Evolutionary conservation across 371 early-diverging fungal species (phyloP), one percentile per base, ranked within the genome.

Genomic region (Mortierella polycephala): DNA sequence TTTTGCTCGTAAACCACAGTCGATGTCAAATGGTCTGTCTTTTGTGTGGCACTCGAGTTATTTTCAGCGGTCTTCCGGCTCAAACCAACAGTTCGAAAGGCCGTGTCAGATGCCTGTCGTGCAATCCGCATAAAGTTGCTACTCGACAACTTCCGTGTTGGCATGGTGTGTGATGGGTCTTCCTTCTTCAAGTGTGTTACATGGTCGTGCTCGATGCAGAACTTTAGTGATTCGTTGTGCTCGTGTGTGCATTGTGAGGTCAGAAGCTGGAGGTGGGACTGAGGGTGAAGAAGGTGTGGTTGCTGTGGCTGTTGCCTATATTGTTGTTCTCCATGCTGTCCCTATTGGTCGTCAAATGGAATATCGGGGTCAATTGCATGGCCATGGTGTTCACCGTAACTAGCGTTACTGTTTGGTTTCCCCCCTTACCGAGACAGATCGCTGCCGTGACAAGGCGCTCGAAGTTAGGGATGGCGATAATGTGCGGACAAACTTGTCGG

Each of bases 31-130:
- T 49, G 42, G 12, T 58, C 60, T 18, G 40, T 45, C 12, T 50
- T 59, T 8, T 60, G 52, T 5, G 59, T 10, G 5, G 63, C 46
- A 12, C 53, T 49, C 14, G 70, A 42, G 40, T 70, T 70, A 42
- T 51, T 52, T 13, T 75, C 67, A 8, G 75, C 63, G 3, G 37
- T 14, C 37, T 75, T 75, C 16, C 58, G 56, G 39, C 37, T 47
- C 8, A 75, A 52, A 2, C 58, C 52, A 2, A 74, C 74, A 7
- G 59, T 67, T 6, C 71, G 49, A 18, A 75, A 67, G 30, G 75
- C 75, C 5, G 65, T 56, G n/a, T 69, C 75, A 5, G 75, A 74
- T 10, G 75, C 75, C 62, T 74, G 75, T 8, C 68, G 64, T 4
- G 75, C 75, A 40, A 61, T 65, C 16, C 54, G 53, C 37, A 75